Percentiles rank a stretch among this genome's conserved stretches.
phyloP scores from a whole-genome alignment of 2,329 filamentous ascomycete species.

The Drechslerella stenobrocha region DNA sequence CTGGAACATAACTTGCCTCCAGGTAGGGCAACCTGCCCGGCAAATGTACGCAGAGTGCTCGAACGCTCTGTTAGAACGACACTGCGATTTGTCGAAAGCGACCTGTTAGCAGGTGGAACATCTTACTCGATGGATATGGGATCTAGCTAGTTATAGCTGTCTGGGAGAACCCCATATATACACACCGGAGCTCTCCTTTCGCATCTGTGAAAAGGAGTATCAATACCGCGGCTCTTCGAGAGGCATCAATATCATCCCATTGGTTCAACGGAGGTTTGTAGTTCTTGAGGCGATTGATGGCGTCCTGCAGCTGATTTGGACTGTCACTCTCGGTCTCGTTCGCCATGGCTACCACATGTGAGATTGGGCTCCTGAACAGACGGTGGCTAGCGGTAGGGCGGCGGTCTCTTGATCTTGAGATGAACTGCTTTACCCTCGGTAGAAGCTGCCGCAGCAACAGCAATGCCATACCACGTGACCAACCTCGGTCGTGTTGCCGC shows the following conservation, averaged over 20 bases:
- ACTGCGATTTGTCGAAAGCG: constrained; percentile 52
- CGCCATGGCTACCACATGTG: constrained; percentile 25
- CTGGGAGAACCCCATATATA: constrained; percentile 1
- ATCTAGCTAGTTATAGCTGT: too few relatives aligned
- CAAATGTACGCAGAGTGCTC: constrained; percentile 67
- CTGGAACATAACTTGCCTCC: constrained; percentile 63
- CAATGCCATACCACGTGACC: constrained; percentile 37
- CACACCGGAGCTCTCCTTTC: constrained; percentile 68
- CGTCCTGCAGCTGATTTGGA: constrained; percentile 29
- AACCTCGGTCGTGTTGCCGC: neutral
- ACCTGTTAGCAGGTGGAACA: constrained; percentile 18
- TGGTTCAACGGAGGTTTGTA: constrained; percentile 47
- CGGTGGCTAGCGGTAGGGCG: constrained; percentile 14
- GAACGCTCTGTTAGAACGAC: constrained; percentile 72
- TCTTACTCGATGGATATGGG: neutral
- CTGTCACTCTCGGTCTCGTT: constrained; percentile 16
- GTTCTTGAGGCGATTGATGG: constrained; percentile 36
- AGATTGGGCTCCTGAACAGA: constrained; percentile 5
- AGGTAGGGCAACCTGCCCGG: constrained; percentile 85
- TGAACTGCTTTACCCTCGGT: constrained; percentile 34
- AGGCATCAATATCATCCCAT: constrained; percentile 41
- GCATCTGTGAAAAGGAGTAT: constrained; percentile 85
- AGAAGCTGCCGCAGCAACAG: constrained; percentile 25
- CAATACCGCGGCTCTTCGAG: constrained; percentile 79
- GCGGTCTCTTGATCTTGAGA: constrained; percentile 19